A percentile compares a stretch with the other conserved stretches of the same genome.
Conservation (phyloP, 2,329 filamentous ascomycete species). For the Aspergillus aculeatus region DNA sequence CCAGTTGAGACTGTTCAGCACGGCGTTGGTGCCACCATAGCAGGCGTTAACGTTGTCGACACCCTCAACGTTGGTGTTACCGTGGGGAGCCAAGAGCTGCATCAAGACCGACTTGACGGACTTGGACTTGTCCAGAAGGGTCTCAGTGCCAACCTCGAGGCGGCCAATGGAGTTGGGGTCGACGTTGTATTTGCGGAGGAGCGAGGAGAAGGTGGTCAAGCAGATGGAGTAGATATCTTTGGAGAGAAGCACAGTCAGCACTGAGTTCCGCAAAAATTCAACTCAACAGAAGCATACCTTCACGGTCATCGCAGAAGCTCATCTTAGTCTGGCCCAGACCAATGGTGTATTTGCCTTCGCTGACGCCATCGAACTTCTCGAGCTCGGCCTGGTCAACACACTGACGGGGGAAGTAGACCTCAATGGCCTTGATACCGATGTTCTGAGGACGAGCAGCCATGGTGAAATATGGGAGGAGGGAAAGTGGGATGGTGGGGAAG, state of each 20-base stretch:
- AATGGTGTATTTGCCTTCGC: slow-evolving; percentile 83
- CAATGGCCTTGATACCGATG: slow-evolving; percentile 90
- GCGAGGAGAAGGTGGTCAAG: slow-evolving; percentile 73
- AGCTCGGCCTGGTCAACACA: slow-evolving; percentile 82
- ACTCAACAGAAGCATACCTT: slow-evolving; percentile 58
- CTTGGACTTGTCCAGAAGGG: slow-evolving; percentile 84
- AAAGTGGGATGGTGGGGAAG: slow-evolving; percentile 11
- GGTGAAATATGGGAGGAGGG: slow-evolving; percentile 26
- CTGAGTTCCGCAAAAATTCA: background rate
- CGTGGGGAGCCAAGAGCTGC: slow-evolving; percentile 70
- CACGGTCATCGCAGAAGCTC: slow-evolving; percentile 87
- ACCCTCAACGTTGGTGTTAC: slow-evolving; percentile 81
- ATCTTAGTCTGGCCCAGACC: slow-evolving; percentile 88
- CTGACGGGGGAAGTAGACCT: slow-evolving; percentile 85
- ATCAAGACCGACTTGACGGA: slow-evolving; percentile 85
- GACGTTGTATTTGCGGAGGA: slow-evolving; percentile 80
- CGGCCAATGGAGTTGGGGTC: slow-evolving; percentile 75
- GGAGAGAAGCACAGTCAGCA: slow-evolving; percentile 11
- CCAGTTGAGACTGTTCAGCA: slow-evolving; percentile 84
- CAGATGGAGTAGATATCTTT: slow-evolving; percentile 88
- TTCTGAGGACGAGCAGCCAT: slow-evolving; percentile 80
- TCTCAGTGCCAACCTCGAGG: slow-evolving; percentile 83
- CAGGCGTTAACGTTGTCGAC: slow-evolving; percentile 82
- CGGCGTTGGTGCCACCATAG: slow-evolving; percentile 81
- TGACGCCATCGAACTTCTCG: slow-evolving; percentile 82